A percentile compares a stretch with the other conserved stretches of the same genome.
Conservation (phyloP, 495 filamentous ascomycete genomes). For the Penicillium alfredii region DNA sequence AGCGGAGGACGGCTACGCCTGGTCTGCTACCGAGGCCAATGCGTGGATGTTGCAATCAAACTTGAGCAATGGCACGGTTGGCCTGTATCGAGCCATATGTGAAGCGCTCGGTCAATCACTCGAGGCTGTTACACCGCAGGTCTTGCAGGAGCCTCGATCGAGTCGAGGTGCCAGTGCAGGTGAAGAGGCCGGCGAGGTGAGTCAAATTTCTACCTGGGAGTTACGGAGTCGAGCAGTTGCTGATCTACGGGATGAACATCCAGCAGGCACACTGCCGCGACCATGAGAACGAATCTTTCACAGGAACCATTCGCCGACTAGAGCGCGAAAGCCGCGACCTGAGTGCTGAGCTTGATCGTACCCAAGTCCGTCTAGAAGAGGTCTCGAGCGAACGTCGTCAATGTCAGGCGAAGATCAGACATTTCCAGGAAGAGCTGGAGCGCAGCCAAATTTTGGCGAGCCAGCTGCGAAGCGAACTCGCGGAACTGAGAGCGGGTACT, state of each 20-base stretch:
- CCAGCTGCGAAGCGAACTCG: no score
- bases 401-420: neutral
- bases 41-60: neutral
- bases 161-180: neutral
- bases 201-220: neutral
- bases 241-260: neutral
- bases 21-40: slow-evolving; percentile 1
- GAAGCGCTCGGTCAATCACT: neutral
- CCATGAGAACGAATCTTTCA: neutral
- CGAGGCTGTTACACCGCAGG: neutral
- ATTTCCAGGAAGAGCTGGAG: neutral
- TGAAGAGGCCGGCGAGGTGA: neutral
- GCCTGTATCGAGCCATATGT: neutral
- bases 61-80: neutral
- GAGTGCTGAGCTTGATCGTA: neutral
- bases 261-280: neutral
- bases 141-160: neutral
- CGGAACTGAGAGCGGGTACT: no score
- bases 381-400: neutral
- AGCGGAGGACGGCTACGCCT: slow-evolving; percentile 3
- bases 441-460: neutral
- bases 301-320: neutral
- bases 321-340: neutral
- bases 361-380: neutral
- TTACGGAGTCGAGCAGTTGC: neutral